Evolutionary conservation across 139 green algal species (phyloP).

Genomic region (Asterochloris erici): DNA sequence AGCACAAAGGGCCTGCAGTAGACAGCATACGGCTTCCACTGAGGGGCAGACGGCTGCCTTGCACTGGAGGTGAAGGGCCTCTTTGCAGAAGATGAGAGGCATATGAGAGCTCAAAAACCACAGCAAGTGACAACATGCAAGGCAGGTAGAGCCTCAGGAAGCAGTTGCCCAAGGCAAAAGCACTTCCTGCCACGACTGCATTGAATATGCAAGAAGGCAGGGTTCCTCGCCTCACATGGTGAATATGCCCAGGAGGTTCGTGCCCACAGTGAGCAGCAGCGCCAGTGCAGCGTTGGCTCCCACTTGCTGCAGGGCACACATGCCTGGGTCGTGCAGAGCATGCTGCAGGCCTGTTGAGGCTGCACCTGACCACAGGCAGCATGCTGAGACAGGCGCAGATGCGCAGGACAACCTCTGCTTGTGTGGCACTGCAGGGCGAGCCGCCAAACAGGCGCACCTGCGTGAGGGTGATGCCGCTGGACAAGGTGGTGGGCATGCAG

Average conservation of each 20-base stretch:
- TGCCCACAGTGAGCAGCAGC: constrained; percentile 68
- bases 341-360: background rate
- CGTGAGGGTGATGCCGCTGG: constrained; percentile 43
- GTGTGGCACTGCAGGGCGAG: too few species aligned
- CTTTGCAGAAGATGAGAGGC: too few species aligned
- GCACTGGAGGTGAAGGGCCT: background rate
- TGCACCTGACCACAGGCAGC: background rate
- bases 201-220: constrained; percentile 8
- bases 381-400: background rate
- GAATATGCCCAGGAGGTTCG: constrained; percentile 68
- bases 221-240: constrained; percentile 43
- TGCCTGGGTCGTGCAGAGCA: too few species aligned
- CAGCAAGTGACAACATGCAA: too few species aligned
- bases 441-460: constrained; percentile 9
- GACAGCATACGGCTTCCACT: background rate
- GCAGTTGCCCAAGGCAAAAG: background rate
- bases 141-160: background rate
- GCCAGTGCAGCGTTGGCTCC: constrained; percentile 71
- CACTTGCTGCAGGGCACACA: constrained; percentile 24
- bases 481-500: constrained; percentile 72
- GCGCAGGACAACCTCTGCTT: background rate
- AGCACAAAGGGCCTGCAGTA: constrained; percentile 33
- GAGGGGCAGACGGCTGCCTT: background rate
- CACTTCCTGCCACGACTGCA: background rate
- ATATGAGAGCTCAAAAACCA: too few species aligned